phyloP scores from a whole-genome alignment of 208 protist genomes.

The Crithidia thermophila region DNA sequence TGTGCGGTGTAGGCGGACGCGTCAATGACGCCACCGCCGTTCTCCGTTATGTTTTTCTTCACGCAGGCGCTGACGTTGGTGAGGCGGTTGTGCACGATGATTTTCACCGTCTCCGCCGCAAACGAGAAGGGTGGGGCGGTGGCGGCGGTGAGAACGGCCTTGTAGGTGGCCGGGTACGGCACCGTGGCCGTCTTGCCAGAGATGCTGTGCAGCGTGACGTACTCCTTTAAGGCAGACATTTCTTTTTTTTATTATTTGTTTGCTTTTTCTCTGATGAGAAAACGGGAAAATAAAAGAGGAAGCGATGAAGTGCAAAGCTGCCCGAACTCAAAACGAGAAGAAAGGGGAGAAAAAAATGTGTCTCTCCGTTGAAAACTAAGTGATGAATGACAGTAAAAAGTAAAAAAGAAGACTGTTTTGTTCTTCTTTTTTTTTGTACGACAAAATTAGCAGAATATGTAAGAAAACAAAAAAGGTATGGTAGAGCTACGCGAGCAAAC shows the following conservation, averaged over 20 bases:
- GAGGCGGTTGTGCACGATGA: conserved; percentile 22
- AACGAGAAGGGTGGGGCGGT: conserved; percentile 39
- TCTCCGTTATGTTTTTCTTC: neutral
- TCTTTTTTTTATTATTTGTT: neutral
- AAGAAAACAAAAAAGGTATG: no score
- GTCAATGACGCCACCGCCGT: conserved; percentile 11
- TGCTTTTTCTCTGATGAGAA: no score
- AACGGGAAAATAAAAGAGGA: neutral
- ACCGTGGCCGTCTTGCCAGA: conserved; percentile 42
- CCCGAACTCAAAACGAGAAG: neutral
- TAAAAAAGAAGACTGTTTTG: no score
- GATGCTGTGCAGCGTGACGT: conserved; percentile 46
- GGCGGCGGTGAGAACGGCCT: conserved; percentile 37
- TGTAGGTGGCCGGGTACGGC: conserved; percentile 43
- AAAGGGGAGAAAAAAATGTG: neutral
- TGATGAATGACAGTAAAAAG: neutral
- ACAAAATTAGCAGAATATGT: neutral
- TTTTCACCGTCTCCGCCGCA: conserved; percentile 37
- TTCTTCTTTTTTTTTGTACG: neutral
- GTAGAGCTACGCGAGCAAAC: no score
- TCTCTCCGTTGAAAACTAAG: neutral
- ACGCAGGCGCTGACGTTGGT: conserved; percentile 17
- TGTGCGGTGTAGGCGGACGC: conserved; percentile 17
- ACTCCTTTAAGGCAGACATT: neutral
- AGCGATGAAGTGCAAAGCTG: neutral